phyloP scores from a whole-genome alignment of 2,329 filamentous ascomycete species.

The Orbilia quercus region DNA sequence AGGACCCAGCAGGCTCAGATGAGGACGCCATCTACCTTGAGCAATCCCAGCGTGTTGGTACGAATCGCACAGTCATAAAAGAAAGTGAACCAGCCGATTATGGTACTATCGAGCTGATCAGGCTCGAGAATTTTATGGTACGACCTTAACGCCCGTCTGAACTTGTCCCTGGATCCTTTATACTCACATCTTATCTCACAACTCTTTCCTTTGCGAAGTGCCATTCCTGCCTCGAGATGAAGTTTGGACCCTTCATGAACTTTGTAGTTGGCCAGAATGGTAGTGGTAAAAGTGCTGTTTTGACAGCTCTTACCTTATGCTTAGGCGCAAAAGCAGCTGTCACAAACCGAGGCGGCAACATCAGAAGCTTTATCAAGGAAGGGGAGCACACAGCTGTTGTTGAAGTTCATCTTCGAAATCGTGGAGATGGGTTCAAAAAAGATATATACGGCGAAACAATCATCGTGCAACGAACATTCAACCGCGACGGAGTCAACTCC shows the following conservation, averaged over 20 bases:
- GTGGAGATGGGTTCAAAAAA: conserved; percentile 84
- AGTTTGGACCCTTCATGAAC: conserved; percentile 93
- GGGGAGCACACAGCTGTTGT: conserved; percentile 81
- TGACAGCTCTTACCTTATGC: conserved; percentile 92
- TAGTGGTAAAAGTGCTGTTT: conserved; percentile 94
- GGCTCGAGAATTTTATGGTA: conserved; percentile 55
- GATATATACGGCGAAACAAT: conserved; percentile 86
- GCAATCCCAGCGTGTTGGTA: conserved; percentile 33
- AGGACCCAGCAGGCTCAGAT: conserved; percentile 17
- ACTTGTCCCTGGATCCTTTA: too few relatives aligned
- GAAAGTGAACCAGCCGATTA: conserved; percentile 50
- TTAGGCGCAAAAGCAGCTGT: conserved; percentile 93
- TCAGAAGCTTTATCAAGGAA: conserved; percentile 92
- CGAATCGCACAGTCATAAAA: background rate
- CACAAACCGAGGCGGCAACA: conserved; percentile 88
- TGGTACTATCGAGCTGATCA: conserved; percentile 41
- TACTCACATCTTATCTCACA: background rate
- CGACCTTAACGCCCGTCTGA: background rate
- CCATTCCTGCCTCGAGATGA: conserved; percentile 81
- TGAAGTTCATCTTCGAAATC: conserved; percentile 88
- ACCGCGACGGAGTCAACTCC: conserved; percentile 76
- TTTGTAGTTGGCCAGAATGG: conserved; percentile 98
- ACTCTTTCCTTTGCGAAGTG: conserved; percentile 68
- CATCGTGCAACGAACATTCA: conserved; percentile 90
- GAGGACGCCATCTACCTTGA: conserved; percentile 49